Evolutionary conservation across 1,284 basidiomycete species (phyloP).

Genomic region (Laetiporus sulphureus): DNA sequence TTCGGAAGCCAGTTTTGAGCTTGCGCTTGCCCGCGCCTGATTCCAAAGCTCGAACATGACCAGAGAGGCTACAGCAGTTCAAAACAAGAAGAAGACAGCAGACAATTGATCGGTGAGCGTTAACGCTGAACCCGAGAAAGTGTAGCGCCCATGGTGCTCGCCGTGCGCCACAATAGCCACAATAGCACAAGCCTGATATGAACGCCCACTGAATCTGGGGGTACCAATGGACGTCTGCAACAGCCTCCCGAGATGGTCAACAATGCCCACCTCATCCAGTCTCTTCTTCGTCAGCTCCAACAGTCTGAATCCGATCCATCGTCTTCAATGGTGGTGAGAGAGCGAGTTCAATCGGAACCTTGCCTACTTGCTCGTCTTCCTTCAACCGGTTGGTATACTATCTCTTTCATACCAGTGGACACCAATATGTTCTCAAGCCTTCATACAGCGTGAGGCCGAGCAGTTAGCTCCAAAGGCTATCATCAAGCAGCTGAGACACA

Average conservation of each 20-base stretch:
- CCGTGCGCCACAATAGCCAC: no score
- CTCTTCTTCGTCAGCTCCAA: constrained; percentile 30
- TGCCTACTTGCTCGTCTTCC: constrained; percentile 67
- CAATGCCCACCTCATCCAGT: constrained; percentile 42
- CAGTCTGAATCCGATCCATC: constrained; percentile 10
- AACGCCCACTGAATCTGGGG: no score
- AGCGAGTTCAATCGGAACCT: constrained; percentile 39
- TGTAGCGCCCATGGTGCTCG: no score
- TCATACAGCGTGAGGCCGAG: constrained; percentile 63
- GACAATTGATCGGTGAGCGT: no score
- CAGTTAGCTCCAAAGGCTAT: constrained; percentile 45
- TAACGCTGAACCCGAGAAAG: no score
- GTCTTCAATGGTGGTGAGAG: constrained; percentile 20
- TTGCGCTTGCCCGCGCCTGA: no score
- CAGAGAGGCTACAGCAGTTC: no score
- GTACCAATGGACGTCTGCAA: constrained; percentile 6
- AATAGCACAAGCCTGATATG: no score
- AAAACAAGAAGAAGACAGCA: no score
- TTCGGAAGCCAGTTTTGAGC: no score
- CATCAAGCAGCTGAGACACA: constrained; percentile 25
- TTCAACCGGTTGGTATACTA: constrained; percentile 41
- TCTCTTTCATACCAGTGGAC: not conserved
- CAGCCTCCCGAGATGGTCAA: constrained; percentile 37
- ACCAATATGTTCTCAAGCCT: constrained; percentile 37
- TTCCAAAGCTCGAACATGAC: no score